Base-by-base conservation (phyloP, 176 grass and related monocot genomes). In the Hsuehochloa calcarea region DNA sequence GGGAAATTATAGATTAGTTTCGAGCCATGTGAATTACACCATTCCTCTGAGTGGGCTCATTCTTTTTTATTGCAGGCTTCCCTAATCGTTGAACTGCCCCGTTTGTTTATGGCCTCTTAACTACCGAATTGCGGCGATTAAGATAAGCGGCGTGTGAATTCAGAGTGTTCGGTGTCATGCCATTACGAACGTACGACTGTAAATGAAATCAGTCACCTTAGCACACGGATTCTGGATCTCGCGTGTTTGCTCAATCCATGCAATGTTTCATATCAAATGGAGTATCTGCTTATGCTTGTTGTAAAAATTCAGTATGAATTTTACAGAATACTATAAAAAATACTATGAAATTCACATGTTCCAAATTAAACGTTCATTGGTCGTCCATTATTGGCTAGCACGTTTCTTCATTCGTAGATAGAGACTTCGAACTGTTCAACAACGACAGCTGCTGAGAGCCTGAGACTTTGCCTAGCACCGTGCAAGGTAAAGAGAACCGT, bases 11-110 rank as follows among this genome's bases (percentile, higher is more conserved):
- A 58, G 13, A 77, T 71, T 78, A 34, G 39, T 3, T 66, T 72
- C 56, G 80, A 74, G 80, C 74, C 84, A 90, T 90, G 84, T 90
- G 89, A 83, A 50, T 82, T 82, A 16, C 72, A 81, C 37, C 66
- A 19, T 27, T 45, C 50, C 54, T 54, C 65, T 47, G 70, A 38
- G 54, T 65, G 71, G 83, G 74, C 43, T 70, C 3, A 2, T 6
- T 43, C 22, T 19, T 70, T 70, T 82, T 43, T 54, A 54, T 14
- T 72, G 26, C 47, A 65, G 58, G 45, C 22, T 79, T 29, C 25
- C 31, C 52, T 77, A 35, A 64, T 64, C 13, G 41, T 39, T 45
- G 35, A 82, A 45, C 88, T 65, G 19, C 15, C 15, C 49, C 0
- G 10, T 80, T 85, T 85, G 37, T 85, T 84, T 85, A 85, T 75